phyloP scores from a whole-genome alignment of 192 early-diverging fungal species.

The Backusella luteola region DNA sequence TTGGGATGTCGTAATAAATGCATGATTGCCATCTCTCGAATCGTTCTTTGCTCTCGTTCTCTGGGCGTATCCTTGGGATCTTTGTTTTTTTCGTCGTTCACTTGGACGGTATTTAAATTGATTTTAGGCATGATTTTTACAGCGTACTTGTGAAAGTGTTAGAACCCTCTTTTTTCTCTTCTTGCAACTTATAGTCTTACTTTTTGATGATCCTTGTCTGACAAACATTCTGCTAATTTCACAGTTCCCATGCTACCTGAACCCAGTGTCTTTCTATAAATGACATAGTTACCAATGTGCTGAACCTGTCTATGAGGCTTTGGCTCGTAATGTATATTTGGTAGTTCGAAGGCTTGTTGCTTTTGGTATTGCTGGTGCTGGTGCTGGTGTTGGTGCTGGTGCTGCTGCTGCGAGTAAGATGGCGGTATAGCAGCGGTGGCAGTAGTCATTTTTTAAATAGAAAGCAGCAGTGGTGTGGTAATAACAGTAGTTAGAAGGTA shows the following conservation, averaged over 20 bases:
- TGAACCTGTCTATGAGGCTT: conserved; percentile 2
- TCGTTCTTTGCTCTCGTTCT: conserved; percentile 36
- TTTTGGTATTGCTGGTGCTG: neutral
- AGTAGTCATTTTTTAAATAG: neutral
- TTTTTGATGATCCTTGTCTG: conserved; percentile 10
- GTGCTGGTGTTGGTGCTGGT: neutral
- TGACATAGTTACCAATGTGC: conserved; percentile 22
- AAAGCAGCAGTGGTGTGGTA: neutral
- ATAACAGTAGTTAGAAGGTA: too few species aligned
- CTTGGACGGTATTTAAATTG: conserved; percentile 2
- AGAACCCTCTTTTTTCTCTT: too few species aligned
- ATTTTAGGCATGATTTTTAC: conserved; percentile 26
- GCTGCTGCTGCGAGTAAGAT: neutral
- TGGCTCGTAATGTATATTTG: neutral
- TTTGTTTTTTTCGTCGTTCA: neutral
- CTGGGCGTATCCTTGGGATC: conserved; percentile 37
- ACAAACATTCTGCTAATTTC: conserved; percentile 22
- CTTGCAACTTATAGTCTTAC: neutral
- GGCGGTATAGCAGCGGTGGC: neutral
- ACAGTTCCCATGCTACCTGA: conserved; percentile 29
- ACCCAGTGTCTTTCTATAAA: conserved; percentile 18
- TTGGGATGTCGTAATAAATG: conserved; percentile 80
- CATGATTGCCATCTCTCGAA: conserved; percentile 67
- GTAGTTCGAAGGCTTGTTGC: neutral
- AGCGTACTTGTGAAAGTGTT: conserved; percentile 10